These are phyloP conservation scores for Phytophthora fragariaefolia DNA, from an alignment of 352 stramenopile genomes.

Conservation along the genomic window DNA sequence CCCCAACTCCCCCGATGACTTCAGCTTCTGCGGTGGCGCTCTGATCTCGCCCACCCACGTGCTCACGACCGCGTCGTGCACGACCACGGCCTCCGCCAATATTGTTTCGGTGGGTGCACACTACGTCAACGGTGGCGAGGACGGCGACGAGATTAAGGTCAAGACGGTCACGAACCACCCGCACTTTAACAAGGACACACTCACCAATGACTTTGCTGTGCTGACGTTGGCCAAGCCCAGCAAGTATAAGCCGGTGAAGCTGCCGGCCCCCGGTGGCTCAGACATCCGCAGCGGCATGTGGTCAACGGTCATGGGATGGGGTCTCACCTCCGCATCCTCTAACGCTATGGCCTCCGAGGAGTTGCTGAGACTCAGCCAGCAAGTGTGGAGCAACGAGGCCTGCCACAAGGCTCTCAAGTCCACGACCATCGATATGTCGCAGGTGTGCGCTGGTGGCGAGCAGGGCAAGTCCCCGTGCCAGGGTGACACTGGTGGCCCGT, in stretches of 20 bases:
- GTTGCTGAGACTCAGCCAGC: slow-evolving; percentile 16
- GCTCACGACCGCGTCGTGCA: slow-evolving; percentile 36
- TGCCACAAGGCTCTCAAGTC: slow-evolving; percentile 24
- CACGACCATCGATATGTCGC: slow-evolving; percentile 24
- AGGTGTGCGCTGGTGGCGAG: slow-evolving; percentile 37
- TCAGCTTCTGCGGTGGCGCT: slow-evolving; percentile 32
- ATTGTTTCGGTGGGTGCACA: slow-evolving; percentile 41
- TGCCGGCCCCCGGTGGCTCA: slow-evolving; percentile 21
- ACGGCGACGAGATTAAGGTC: slow-evolving; percentile 43
- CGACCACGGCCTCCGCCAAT: slow-evolving; percentile 1
- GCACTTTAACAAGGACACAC: slow-evolving; percentile 36
- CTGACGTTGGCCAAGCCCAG: slow-evolving; percentile 34
- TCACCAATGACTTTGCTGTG: slow-evolving; percentile 45
- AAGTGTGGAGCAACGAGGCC: slow-evolving; percentile 19
- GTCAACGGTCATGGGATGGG: slow-evolving; percentile 33
- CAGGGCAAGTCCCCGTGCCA: slow-evolving; percentile 39
- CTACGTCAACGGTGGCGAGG: slow-evolving; percentile 32
- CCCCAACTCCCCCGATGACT: slow-evolving; percentile 19
- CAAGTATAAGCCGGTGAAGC: slow-evolving; percentile 34
- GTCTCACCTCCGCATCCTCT: slow-evolving; percentile 11
- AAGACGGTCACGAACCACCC: slow-evolving; percentile 39
- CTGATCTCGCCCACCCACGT: slow-evolving; percentile 33
- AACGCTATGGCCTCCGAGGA: slow-evolving; percentile 22
- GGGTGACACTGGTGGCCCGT: slow-evolving; percentile 41
- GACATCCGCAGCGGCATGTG: slow-evolving; percentile 24